Base-by-base conservation (phyloP, 148 eudicot species). In the Camellia japonica region DNA sequence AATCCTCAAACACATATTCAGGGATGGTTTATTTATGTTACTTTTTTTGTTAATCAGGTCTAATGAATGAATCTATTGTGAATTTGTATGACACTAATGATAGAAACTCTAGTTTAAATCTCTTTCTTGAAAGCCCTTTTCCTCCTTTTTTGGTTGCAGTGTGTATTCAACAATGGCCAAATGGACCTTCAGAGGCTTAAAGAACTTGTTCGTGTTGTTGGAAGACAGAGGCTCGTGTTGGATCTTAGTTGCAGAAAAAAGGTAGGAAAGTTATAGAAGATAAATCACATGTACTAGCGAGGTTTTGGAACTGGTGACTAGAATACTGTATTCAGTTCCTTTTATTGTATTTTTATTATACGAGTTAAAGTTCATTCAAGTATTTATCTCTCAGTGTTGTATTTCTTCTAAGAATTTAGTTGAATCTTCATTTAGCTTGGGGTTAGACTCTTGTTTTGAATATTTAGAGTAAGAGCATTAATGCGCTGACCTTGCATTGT, bases 191-290 rank as follows among this genome's bases (percentile, higher is more conserved):
- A 88, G 74, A 92, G 98, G 90, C 97, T 96, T 51, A 87, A 94
- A 84, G 93, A 89, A 84, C 95, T 96, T 78, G 90, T 90, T 49
- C 75, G 75, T 73, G 77, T 82, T 80, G 93, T 96, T 79, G 99
- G 98, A 52, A 93, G 85, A 86, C 77, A 85, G 74, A 89, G 97
- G 82, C 93, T 96, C 68, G 94, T 96, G 38, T 86, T 96, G 89
- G 98, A 96, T 87, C 90, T 96, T 82, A 94, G 99, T 80, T 97
- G 99, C 90, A 91, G 99, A 72, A 97, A 94, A 86, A 97, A 97
- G 97, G 98, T 92, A 85, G 16, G 30, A 16, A 76, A 69, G 46
- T 8, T 52, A 18, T 51, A 7, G 1, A 52, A n/a, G 23, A 77
- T 44, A n/a, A 49, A 63, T 19, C 38, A 43, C 55, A 65, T 72